Base-by-base conservation (phyloP, 2,329 filamentous ascomycete genomes). In the Botrytis tulipae region DNA sequence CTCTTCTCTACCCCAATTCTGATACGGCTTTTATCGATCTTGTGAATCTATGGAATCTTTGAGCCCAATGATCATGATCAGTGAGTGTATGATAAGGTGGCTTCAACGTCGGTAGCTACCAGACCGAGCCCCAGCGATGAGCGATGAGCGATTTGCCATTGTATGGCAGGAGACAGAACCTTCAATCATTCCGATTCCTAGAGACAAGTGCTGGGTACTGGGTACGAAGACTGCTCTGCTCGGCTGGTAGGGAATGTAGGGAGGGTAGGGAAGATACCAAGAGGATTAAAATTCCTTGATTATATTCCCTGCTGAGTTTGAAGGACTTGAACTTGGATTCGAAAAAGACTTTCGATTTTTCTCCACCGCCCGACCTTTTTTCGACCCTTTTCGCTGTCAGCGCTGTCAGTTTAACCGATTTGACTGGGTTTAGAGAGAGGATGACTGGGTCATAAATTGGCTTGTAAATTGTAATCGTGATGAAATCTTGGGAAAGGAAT, bases 321-420 rank as follows among this genome's bases (percentile, higher is more conserved):
- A 51, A 51, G 22, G 46, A 48, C 9, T 51, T n/a, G 63, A 18
- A n/a, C 46, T 51, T 35, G n/a, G 32, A 25, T 51, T 51, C 63
- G 63, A 46, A 37, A 37, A 54, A 67, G 32, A 54, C 46, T 54
- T 67, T 54, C 46, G 4, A 54, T 54, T 54, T 54, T 67, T 67
- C 65, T 67, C 46, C 63, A 51, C 63, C 51, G 63, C 63, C 63
- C 14, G 63, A 66, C 44, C 63, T 44, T 44, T 51, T 67, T 67
- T 32, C 8, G 63, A 66, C 63, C 63, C 51, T 46, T 51, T 67
- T 67, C 44, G 63, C 63, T 51, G 63, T 48, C 63, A 51, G 29
- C 44, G 63, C 63, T 48, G 63, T 66, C 63, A 66, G 29, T 66
- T 66, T 67, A 67, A 67, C 63, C 65, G 65, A 54, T 40, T 12